These are phyloP conservation scores for Sabuloglossum arenarium DNA, from an alignment of 495 filamentous ascomycete species.

Conservation along the genomic window DNA sequence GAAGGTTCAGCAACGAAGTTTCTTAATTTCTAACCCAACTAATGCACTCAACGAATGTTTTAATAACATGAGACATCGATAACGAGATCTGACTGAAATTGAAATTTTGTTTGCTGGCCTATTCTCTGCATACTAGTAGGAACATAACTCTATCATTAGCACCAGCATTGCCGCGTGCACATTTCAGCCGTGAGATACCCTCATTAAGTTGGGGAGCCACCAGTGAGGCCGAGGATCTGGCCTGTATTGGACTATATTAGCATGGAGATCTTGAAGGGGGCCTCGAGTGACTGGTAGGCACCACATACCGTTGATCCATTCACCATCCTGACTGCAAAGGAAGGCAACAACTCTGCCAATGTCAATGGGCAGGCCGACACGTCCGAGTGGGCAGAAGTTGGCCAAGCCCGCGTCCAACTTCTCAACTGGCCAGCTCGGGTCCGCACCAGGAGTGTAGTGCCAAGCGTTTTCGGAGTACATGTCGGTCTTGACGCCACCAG, in stretches of 20 bases:
- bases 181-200: neutral
- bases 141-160: too few species aligned
- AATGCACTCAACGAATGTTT: too few species aligned
- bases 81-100: too few species aligned
- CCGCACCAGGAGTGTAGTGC: constrained; percentile 37
- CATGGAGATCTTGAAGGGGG: too few species aligned
- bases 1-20: too few species aligned
- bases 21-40: too few species aligned
- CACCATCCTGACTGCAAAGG: constrained; percentile 30
- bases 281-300: neutral
- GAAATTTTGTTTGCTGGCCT: too few species aligned
- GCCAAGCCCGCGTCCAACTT: constrained; percentile 23
- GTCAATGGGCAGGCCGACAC: constrained; percentile 33
- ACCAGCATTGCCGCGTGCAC: too few species aligned
- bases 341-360: constrained; percentile 37
- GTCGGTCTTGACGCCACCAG: constrained; percentile 59
- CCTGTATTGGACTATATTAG: neutral
- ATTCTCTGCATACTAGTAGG: too few species aligned
- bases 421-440: constrained; percentile 19
- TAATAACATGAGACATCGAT: too few species aligned
- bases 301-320: constrained; percentile 38
- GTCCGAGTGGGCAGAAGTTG: constrained; percentile 24
- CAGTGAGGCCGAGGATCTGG: neutral
- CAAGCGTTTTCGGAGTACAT: constrained; percentile 50
- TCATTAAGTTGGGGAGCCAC: neutral